Evolutionary conservation across 139 green algal genomes (phyloP).

Genomic region (Pleodorina starrii): DNA sequence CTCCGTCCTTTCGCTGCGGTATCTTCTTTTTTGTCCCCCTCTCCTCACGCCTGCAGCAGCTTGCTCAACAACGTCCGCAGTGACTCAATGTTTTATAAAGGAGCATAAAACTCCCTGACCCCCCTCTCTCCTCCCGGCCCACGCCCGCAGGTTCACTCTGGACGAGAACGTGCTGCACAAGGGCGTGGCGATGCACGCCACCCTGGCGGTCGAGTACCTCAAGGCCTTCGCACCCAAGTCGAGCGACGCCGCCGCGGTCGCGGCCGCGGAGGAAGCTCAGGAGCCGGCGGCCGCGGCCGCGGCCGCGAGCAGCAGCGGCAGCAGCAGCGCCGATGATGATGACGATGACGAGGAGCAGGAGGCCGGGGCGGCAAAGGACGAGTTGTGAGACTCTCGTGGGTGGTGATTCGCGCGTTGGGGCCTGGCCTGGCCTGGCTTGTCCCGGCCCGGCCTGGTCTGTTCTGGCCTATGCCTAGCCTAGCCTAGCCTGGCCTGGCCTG

Average conservation of each 20-base stretch:
- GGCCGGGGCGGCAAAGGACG: no score
- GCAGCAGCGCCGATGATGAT: neutral
- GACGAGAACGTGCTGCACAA: conserved; percentile 83
- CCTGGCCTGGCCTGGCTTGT: no score
- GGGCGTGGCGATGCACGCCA: conserved; percentile 83
- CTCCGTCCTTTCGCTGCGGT: neutral
- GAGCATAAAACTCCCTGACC: no score
- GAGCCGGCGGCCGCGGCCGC: neutral
- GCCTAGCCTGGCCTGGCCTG: no score
- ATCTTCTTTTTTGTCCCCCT: no score
- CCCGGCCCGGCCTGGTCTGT: no score
- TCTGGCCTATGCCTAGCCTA: no score
- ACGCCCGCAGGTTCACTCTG: conserved; percentile 72
- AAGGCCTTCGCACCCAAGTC: neutral
- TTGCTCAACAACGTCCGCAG: neutral
- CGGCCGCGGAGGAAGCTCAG: neutral
- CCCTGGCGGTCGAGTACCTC: conserved; percentile 76
- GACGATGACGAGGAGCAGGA: neutral
- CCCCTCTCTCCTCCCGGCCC: neutral
- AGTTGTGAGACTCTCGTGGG: no score
- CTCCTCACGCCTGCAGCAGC: neutral
- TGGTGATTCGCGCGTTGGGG: no score
- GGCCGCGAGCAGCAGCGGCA: neutral
- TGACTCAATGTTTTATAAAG: no score
- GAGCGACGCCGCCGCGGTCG: neutral